Base-by-base conservation (phyloP, 192 early-diverging fungal genomes). In the Backusella liffmaniae region DNA sequence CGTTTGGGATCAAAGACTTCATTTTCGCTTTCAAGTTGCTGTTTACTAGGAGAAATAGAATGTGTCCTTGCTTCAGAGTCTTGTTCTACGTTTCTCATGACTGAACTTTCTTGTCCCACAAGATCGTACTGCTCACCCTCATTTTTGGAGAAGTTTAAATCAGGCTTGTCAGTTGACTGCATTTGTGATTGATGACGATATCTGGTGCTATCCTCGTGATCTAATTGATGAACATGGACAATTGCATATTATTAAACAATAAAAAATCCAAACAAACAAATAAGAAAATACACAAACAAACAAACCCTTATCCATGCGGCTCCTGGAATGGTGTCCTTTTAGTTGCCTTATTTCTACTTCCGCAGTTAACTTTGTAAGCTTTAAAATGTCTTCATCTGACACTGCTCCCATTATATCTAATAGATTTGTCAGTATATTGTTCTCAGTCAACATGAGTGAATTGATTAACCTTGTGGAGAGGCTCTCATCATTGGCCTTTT, bases 351-450 rank as follows among this genome's bases (percentile, higher is more conserved):
- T 62, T 62, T 62, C 56, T 29, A 29, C 26, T 62, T 62, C 3
- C 23, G 21, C 56, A 23, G 76, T 71, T 30, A 77, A 41, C 21
- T 77, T 29, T 18, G 76, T 77, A 5, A 77, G 70, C 10, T 65
- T 70, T 4, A 77, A 34, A 41, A 77, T 77, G 18, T 77, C 76
- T 72, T 70, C 76, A 65, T 77, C 71, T 26, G 76, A 77, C 13
- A 77, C 76, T 12, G 76, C 56, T 7, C 70, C 76, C 18, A 77
- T 34, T 56, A 77, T 65, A 23, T 77, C 76, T 51, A 62, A 62
- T 29, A 62, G 9, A 62, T 62, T 23, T 62, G 23, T 62, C 56
- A 62, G 56, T 23, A 29, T 12, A 3, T 13, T 10, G 1, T 62
- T 62, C n/a, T 62, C 23, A 26, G 13, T 62, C 1, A 4, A 23